Evolutionary conservation across 768 basidiomycete genomes (phyloP).

Genomic region (Pholiota microspora): DNA sequence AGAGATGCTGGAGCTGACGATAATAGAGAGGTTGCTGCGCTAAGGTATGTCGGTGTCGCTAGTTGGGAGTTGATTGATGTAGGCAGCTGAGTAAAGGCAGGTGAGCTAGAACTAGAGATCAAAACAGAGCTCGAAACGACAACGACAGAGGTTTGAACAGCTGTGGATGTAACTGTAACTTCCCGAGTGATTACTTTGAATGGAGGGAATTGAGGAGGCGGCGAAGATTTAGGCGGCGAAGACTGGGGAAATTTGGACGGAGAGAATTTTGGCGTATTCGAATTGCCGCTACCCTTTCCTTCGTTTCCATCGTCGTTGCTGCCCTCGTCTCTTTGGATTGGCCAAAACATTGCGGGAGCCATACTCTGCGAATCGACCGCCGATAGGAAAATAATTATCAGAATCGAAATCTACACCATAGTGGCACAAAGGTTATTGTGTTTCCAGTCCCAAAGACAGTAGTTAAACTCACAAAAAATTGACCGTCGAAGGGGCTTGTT

Average conservation of each 20-base stretch:
- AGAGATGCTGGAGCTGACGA: neutral
- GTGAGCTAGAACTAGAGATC: neutral
- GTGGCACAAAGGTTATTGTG: neutral
- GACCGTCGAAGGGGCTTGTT: too few species aligned
- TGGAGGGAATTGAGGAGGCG: neutral
- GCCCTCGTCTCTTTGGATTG: neutral
- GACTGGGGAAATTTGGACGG: too few species aligned
- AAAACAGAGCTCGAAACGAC: neutral
- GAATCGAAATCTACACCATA: neutral
- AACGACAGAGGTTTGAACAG: neutral
- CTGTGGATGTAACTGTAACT: neutral
- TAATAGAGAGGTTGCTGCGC: neutral
- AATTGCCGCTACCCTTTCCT: neutral
- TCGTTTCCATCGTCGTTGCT: neutral
- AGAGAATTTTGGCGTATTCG: neutral
- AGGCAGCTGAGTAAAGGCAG: too few species aligned
- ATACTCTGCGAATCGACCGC: neutral
- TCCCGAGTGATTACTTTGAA: neutral
- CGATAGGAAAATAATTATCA: neutral
- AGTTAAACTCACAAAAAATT: neutral
- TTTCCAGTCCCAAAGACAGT: too few species aligned
- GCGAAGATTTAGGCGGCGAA: neutral
- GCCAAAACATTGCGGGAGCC: neutral
- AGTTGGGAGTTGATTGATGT: neutral
- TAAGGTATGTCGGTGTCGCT: neutral